Percentiles rank a stretch among this genome's conserved stretches.
Evolutionary conservation across 768 basidiomycete genomes (phyloP).

Genomic region (Kwoniella botswanensis): DNA sequence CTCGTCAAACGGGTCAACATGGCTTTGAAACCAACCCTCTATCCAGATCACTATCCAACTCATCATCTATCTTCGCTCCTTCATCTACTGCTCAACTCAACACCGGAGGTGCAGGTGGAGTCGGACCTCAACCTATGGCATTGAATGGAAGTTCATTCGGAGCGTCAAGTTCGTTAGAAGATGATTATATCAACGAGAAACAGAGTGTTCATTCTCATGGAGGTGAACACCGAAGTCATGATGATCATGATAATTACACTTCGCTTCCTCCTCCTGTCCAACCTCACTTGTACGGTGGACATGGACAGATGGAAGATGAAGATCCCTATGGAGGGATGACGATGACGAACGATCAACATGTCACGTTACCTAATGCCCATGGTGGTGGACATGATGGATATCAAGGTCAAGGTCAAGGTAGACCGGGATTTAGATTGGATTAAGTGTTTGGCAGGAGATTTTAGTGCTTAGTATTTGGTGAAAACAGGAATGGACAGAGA

Average conservation of each 20-base stretch:
- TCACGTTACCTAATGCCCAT: conserved; percentile 8
- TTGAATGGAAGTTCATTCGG: conserved; percentile 50
- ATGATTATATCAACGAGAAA: conserved; percentile 28
- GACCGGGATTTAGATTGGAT: conserved; percentile 13
- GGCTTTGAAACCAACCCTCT: conserved; percentile 56
- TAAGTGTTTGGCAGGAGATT: background rate
- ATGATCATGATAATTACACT: conserved; percentile 40
- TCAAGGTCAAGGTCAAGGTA: conserved; percentile 2
- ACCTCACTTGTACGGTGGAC: conserved; percentile 9
- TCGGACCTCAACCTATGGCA: conserved; percentile 36
- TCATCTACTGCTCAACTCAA: conserved; percentile 15
- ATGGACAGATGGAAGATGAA: conserved; percentile 5
- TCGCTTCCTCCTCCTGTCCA: conserved; percentile 39
- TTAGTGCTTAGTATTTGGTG: no score
- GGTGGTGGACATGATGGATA: background rate
- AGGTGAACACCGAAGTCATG: background rate
- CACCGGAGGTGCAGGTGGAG: background rate
- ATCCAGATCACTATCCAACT: conserved; percentile 47
- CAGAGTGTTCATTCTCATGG: background rate
- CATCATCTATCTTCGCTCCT: conserved; percentile 44
- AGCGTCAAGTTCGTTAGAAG: conserved; percentile 42
- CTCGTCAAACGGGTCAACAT: conserved; percentile 54
- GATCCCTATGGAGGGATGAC: conserved; percentile 18
- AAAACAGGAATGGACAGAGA: background rate
- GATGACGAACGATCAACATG: conserved; percentile 19